phyloP scores from a whole-genome alignment of 148 eudicot genomes.

The Suaeda aralocaspica region DNA sequence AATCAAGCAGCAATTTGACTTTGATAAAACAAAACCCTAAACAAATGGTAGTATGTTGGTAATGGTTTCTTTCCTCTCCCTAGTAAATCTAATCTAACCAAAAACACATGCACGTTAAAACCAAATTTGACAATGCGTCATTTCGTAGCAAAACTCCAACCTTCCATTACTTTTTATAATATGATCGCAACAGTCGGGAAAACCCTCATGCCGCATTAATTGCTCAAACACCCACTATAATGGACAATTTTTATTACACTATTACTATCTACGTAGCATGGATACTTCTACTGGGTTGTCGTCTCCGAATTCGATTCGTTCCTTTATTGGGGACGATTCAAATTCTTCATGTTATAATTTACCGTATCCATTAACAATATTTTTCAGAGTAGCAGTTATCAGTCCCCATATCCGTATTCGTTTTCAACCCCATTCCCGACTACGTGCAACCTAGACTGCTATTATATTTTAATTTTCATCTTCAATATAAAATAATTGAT shows the following conservation, averaged over 20 bases:
- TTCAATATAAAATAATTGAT: too few relatives aligned
- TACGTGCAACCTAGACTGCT: too few relatives aligned
- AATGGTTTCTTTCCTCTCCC: not conserved
- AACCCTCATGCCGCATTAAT: conserved; percentile 30
- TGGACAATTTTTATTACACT: not conserved
- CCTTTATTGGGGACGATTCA: too few relatives aligned
- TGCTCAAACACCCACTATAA: conserved; percentile 22
- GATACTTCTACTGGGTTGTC: too few relatives aligned
- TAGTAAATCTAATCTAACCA: not conserved
- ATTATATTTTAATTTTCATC: too few relatives aligned
- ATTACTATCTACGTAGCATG: too few relatives aligned
- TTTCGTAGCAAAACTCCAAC: conserved; percentile 7
- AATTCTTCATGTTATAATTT: too few relatives aligned
- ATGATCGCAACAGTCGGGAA: conserved; percentile 27
- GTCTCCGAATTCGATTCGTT: not conserved
- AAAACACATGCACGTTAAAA: not conserved
- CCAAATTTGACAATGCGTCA: conserved; percentile 8
- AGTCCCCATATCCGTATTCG: too few relatives aligned
- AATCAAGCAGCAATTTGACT: not conserved
- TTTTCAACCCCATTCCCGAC: too few relatives aligned
- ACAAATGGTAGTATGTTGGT: conserved; percentile 3
- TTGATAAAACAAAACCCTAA: not conserved
- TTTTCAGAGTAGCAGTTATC: too few relatives aligned
- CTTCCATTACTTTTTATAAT: too few relatives aligned
- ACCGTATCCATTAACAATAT: too few relatives aligned